Evolutionary conservation across 352 stramenopile species (phyloP).

Genomic region (Phytophthora cryptogea): DNA sequence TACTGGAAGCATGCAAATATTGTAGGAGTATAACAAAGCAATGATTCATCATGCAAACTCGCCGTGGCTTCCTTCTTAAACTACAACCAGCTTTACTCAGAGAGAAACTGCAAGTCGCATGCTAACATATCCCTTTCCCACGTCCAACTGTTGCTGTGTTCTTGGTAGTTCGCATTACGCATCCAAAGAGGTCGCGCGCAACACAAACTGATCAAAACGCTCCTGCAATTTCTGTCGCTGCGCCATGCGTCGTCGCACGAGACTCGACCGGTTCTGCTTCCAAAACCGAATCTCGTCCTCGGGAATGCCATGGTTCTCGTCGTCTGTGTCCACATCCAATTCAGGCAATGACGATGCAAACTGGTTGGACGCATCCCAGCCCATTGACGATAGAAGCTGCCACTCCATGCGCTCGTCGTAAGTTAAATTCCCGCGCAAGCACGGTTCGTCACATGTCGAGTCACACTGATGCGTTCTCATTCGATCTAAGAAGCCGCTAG

Average conservation of each 20-base stretch:
- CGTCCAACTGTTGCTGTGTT: conserved; percentile 15
- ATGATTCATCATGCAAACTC: conserved; percentile 29
- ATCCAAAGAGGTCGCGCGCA: conserved; percentile 62
- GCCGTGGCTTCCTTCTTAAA: conserved; percentile 10
- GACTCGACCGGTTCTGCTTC: conserved; percentile 80
- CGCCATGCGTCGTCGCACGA: conserved; percentile 76
- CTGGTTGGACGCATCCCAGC: conserved; percentile 71
- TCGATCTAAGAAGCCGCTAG: conserved; percentile 42
- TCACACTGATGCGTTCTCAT: conserved; percentile 56
- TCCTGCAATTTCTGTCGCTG: conserved; percentile 87
- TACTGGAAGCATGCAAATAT: conserved; percentile 17
- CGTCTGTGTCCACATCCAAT: conserved; percentile 74
- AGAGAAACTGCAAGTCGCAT: not conserved
- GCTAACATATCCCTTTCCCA: conserved; percentile 5
- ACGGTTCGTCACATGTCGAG: conserved; percentile 55
- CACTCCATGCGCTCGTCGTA: conserved; percentile 77
- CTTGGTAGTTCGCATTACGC: conserved; percentile 25
- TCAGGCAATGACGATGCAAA: conserved; percentile 67
- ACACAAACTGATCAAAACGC: conserved; percentile 84
- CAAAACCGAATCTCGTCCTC: conserved; percentile 87
- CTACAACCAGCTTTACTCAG: conserved; percentile 7
- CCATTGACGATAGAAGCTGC: conserved; percentile 85
- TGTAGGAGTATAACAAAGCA: conserved; percentile 35
- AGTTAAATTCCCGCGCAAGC: conserved; percentile 47
- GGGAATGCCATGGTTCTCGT: conserved; percentile 80